Evolutionary conservation across 176 grass and related monocot species (phyloP).

Genomic region (Eleusine coracana): DNA sequence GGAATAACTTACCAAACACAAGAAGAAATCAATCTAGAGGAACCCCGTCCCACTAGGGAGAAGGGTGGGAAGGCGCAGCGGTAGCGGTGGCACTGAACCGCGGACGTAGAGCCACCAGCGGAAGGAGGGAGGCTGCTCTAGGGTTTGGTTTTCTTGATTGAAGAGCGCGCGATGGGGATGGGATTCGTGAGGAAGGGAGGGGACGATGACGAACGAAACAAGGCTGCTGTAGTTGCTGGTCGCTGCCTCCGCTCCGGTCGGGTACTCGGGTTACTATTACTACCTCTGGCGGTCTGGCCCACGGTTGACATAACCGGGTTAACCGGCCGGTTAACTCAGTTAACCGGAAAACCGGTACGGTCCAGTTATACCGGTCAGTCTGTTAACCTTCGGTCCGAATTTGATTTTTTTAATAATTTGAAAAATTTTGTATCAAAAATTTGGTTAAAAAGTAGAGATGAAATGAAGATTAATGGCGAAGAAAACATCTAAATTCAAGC

Average conservation of each 20-base stretch:
- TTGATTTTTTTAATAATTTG: too few relatives aligned
- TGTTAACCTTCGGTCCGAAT: too few relatives aligned
- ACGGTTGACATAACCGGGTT: too few relatives aligned
- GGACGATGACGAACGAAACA: background rate
- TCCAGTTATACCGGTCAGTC: too few relatives aligned
- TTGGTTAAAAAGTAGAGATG: too few relatives aligned
- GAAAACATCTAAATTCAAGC: too few relatives aligned
- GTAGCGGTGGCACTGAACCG: background rate
- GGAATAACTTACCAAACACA: background rate
- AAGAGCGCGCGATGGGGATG: background rate
- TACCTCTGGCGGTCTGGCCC: background rate
- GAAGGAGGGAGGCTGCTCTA: background rate
- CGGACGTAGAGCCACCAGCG: background rate
- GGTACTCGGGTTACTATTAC: background rate
- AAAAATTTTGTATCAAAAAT: too few relatives aligned
- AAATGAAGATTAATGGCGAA: too few relatives aligned
- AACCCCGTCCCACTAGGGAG: background rate
- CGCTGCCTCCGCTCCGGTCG: background rate
- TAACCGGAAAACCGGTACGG: too few relatives aligned
- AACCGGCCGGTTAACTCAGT: too few relatives aligned
- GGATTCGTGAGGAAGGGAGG: slow-evolving; percentile 23
- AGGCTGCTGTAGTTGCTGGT: background rate
- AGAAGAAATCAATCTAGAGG: background rate
- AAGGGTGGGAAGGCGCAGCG: background rate
- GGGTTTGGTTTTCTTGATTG: background rate